Conservation (phyloP, 139 green algal genomes). For the Medakamo hakoo region DNA sequence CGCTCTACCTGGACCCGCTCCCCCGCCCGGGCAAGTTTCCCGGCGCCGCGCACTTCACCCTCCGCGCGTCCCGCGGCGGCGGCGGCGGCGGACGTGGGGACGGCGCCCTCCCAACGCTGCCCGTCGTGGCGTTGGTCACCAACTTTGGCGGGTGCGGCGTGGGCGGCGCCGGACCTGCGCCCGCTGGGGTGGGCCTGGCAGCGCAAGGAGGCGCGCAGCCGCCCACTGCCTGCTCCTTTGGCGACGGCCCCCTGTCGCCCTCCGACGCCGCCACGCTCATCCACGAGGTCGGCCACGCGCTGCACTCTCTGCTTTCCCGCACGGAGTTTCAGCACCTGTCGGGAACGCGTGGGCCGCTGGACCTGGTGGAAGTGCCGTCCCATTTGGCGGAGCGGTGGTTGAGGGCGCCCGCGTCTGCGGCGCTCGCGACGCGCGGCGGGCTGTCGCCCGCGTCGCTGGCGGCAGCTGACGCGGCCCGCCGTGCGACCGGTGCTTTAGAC, state of each 20-base stretch:
- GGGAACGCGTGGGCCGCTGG: slow-evolving; percentile 60
- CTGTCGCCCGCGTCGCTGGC: slow-evolving; percentile 5
- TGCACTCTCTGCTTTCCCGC: slow-evolving; percentile 63
- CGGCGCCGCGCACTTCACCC: slow-evolving; percentile 64
- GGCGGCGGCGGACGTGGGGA: slow-evolving; percentile 4
- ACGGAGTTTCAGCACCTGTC: slow-evolving; percentile 75
- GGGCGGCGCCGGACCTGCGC: slow-evolving; percentile 3
- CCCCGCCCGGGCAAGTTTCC: slow-evolving; percentile 44
- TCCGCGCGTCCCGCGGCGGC: slow-evolving; percentile 44
- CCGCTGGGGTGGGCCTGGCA: slow-evolving; percentile 7
- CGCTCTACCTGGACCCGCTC: slow-evolving; percentile 38
- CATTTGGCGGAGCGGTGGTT: slow-evolving; percentile 62
- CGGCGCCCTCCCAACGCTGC: slow-evolving; percentile 7
- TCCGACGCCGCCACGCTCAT: slow-evolving; percentile 59
- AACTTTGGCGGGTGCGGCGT: slow-evolving; percentile 21
- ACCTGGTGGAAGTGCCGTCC: slow-evolving; percentile 75
- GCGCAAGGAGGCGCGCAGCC: too few relatives aligned
- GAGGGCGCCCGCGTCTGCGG: slow-evolving; percentile 11
- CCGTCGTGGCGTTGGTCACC: slow-evolving; percentile 57
- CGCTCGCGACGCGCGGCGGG: not conserved
- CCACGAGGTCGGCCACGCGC: slow-evolving; percentile 83
- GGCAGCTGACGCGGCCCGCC: slow-evolving; percentile 4
- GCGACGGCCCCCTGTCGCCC: slow-evolving; percentile 19
- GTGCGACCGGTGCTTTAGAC: slow-evolving; percentile 36
- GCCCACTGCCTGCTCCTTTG: too few relatives aligned